Conservation (phyloP, 495 filamentous ascomycete genomes). For the Xylaria flabelliformis region DNA sequence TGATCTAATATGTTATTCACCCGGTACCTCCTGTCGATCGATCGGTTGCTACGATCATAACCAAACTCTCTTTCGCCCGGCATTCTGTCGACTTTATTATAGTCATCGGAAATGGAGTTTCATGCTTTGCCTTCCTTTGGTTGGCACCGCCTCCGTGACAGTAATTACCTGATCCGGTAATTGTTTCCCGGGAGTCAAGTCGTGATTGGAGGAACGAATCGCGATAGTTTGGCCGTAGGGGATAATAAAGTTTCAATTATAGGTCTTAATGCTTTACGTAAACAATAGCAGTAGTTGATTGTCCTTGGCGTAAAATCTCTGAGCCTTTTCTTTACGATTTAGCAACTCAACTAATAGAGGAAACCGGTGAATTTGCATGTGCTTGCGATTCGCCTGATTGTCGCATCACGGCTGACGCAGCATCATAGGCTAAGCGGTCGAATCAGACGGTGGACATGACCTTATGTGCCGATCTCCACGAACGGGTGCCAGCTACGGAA, state of each 20-base stretch:
- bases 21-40: slow-evolving; percentile 5
- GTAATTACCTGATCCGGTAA: slow-evolving; percentile 13
- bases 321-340: neutral
- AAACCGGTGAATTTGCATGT: neutral
- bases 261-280: neutral
- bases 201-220: slow-evolving; percentile 22
- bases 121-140: slow-evolving; percentile 9
- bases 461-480: neutral
- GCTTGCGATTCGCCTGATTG: neutral
- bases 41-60: neutral
- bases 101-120: neutral
- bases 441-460: slow-evolving; percentile 4
- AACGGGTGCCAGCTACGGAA: neutral
- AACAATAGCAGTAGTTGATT: neutral
- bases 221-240: slow-evolving; percentile 11
- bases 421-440: slow-evolving; percentile 7
- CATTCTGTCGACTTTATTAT: slow-evolving; percentile 19
- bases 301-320: neutral
- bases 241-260: slow-evolving; percentile 1
- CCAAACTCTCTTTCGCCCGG: neutral
- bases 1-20: neutral
- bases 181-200: neutral
- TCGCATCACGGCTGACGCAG: neutral
- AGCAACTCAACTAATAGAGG: neutral
- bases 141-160: neutral